phyloP scores from a whole-genome alignment of 129 eudicot genomes.

The Ambrosia trifida region DNA sequence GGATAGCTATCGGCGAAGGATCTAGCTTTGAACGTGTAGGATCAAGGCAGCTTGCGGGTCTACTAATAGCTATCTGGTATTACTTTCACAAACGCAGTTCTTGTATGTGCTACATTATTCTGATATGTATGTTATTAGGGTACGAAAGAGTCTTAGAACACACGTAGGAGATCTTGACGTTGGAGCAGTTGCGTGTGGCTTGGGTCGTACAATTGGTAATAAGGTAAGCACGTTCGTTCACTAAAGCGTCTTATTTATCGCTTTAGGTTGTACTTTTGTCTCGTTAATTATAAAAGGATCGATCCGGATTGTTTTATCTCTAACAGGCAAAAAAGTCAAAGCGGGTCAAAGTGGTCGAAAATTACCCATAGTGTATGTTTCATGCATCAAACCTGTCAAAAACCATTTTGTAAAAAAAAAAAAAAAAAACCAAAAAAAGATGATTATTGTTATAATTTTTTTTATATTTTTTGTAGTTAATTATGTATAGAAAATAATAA shows the following conservation, averaged over 20 bases:
- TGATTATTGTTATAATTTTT: background rate
- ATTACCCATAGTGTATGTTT: background rate
- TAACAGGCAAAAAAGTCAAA: background rate
- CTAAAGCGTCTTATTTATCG: background rate
- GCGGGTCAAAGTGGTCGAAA: background rate
- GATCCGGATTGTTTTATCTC: background rate
- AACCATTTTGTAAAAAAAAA: background rate
- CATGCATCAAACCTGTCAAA: background rate
- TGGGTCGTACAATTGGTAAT: slow-evolving; percentile 95
- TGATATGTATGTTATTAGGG: slow-evolving; percentile 53
- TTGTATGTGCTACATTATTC: slow-evolving; percentile 20
- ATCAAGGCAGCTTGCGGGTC: slow-evolving; percentile 88
- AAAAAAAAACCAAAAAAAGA: too few species aligned
- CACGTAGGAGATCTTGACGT: slow-evolving; percentile 99
- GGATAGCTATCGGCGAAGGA: slow-evolving; percentile 88
- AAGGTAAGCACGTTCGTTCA: slow-evolving; percentile 53
- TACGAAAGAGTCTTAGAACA: slow-evolving; percentile 72
- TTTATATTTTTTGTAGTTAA: background rate
- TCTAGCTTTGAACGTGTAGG: slow-evolving; percentile 87
- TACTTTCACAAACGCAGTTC: slow-evolving; percentile 3
- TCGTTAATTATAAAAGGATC: too few species aligned
- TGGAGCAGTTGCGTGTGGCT: slow-evolving; percentile 95
- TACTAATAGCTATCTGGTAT: slow-evolving; percentile 93
- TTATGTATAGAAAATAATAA: background rate
- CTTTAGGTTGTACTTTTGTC: background rate